phyloP scores from a whole-genome alignment of 169 alveolate species.

The Plasmodium vivax region DNA sequence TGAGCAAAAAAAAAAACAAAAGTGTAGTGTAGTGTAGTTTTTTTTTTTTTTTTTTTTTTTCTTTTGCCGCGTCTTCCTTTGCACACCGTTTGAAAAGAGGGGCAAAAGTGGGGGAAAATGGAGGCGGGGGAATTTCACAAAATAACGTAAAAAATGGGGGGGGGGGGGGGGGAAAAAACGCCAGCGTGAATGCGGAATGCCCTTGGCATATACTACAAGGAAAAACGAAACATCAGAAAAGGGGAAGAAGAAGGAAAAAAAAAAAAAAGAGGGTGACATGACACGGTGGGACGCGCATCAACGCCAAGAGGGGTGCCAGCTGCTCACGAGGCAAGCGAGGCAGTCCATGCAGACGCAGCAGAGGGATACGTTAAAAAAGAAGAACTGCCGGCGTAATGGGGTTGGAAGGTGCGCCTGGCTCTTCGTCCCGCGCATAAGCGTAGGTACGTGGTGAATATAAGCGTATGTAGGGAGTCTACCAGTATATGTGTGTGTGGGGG shows the following conservation, averaged over 20 bases:
- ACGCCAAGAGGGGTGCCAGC: neutral
- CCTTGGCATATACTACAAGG: neutral
- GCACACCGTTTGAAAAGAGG: neutral
- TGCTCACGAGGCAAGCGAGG: neutral
- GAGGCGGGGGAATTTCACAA: neutral
- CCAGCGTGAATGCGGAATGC: neutral
- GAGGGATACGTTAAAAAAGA: neutral
- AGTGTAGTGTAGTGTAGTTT: neutral
- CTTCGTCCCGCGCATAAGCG: neutral
- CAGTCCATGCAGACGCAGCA: neutral
- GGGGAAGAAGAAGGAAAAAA: neutral
- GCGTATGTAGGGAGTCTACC: neutral
- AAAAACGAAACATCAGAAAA: neutral
- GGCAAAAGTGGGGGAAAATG: neutral
- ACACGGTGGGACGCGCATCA: neutral
- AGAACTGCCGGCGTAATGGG: neutral
- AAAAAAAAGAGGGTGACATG: neutral
- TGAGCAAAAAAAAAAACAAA: neutral
- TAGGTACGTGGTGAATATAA: neutral
- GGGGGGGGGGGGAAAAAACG: neutral
- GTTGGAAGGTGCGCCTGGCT: neutral
- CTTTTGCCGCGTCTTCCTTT: neutral
- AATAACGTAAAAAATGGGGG: neutral
- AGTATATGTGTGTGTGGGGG: neutral
- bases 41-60: neutral